phyloP scores from a whole-genome alignment of 2,329 filamentous ascomycete species.

The Ceratocystis eucalypticola region DNA sequence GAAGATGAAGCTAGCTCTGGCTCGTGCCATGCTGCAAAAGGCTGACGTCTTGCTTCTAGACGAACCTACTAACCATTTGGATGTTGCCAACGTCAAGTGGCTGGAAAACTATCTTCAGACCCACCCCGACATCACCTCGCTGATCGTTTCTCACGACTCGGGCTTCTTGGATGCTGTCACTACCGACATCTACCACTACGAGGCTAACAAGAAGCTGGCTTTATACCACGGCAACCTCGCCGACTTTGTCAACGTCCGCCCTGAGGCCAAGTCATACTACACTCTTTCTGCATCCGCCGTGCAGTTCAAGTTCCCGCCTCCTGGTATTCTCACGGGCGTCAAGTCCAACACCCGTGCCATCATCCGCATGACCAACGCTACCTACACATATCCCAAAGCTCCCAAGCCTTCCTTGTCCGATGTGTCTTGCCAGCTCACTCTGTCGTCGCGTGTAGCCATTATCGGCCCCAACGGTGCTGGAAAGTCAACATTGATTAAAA shows the following conservation, averaged over 20 bases:
- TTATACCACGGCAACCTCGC: conserved; percentile 73
- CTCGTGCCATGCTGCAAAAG: conserved; percentile 88
- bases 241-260: conserved; percentile 74
- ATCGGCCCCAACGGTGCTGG: conserved; percentile 96
- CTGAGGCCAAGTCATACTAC: conserved; percentile 96
- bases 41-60: conserved; percentile 94
- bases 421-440: conserved; percentile 71
- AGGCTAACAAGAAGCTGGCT: conserved; percentile 82
- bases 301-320: conserved; percentile 95
- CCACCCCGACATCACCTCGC: conserved; percentile 90
- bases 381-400: conserved; percentile 84
- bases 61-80: conserved; percentile 97
- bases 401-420: conserved; percentile 77
- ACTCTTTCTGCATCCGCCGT: conserved; percentile 77
- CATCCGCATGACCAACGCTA: conserved; percentile 83
- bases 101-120: conserved; percentile 86
- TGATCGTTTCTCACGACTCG: conserved; percentile 98
- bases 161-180: conserved; percentile 94
- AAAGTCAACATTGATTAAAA: conserved; percentile 96
- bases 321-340: conserved; percentile 85
- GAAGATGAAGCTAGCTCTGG: conserved; percentile 99
- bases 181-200: conserved; percentile 98
- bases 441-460: conserved; percentile 89
- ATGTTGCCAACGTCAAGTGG: conserved; percentile 94
- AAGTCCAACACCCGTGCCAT: conserved; percentile 91